Conservation (phyloP, 257 asterid genomes). For the Solanum pinnatisectum region DNA sequence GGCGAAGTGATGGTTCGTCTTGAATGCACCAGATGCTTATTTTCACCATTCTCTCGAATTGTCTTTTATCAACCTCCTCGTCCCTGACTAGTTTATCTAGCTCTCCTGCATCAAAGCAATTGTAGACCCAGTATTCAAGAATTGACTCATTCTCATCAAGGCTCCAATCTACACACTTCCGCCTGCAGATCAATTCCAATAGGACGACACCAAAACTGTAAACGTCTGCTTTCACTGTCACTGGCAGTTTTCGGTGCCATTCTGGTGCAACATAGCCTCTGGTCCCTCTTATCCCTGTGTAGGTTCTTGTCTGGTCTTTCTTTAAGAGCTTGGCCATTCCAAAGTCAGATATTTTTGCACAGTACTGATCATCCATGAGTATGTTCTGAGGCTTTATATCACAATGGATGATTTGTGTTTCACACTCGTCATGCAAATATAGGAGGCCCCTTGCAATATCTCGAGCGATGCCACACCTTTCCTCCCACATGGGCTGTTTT, state of each 20-base stretch:
- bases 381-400: constrained; percentile 60
- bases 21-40: constrained; percentile 56
- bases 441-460: constrained; percentile 45
- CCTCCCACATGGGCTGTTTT: constrained; percentile 22
- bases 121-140: constrained; percentile 40
- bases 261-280: constrained; percentile 49
- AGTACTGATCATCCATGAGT: constrained; percentile 29
- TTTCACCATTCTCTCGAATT: constrained; percentile 31
- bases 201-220: constrained; percentile 51
- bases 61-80: constrained; percentile 19
- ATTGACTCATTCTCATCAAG: constrained; percentile 25
- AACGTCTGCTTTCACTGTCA: constrained; percentile 47
- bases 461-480: constrained; percentile 17
- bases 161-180: constrained; percentile 20
- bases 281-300: constrained; percentile 39
- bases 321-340: constrained; percentile 50
- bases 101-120: constrained; percentile 15
- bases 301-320: constrained; percentile 36
- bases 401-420: constrained; percentile 48
- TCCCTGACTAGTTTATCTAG: constrained; percentile 9
- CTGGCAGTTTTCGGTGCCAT: constrained; percentile 33
- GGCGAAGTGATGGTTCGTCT: constrained; percentile 37
- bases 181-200: constrained; percentile 35
- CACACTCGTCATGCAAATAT: constrained; percentile 54
- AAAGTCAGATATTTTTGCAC: constrained; percentile 44